phyloP scores from a whole-genome alignment of 345 rosid genomes.

The Eucalyptus erythrocorys region DNA sequence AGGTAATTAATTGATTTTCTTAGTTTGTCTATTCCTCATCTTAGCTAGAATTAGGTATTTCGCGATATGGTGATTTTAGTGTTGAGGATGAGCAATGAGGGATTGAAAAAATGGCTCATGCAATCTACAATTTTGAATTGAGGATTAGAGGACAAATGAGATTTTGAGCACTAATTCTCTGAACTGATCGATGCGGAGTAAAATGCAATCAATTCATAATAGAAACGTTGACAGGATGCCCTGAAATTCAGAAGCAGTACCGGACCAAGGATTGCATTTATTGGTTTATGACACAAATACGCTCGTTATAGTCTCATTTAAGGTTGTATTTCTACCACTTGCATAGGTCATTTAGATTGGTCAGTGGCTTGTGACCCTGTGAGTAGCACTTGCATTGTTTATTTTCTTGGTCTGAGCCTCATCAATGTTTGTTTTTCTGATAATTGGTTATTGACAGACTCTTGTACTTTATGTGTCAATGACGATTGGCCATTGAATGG shows the following conservation, averaged over 20 bases:
- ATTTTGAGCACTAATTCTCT: not conserved
- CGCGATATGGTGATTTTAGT: not conserved
- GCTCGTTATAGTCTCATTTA: not conserved
- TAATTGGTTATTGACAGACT: not conserved
- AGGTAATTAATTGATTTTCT: slow-evolving; percentile 26
- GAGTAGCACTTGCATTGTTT: not conserved
- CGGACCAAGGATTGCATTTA: not conserved
- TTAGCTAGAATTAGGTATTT: not conserved
- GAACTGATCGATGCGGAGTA: not conserved
- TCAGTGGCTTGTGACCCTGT: not conserved
- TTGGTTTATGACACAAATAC: not conserved
- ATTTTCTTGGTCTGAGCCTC: not conserved
- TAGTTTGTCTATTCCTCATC: not conserved
- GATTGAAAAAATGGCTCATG: not conserved
- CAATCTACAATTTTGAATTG: not conserved
- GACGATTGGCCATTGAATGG: not conserved
- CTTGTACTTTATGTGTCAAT: not conserved
- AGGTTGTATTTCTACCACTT: not conserved
- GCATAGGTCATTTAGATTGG: not conserved
- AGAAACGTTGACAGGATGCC: not conserved
- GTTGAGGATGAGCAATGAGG: not conserved
- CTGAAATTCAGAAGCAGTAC: not conserved
- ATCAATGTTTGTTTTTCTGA: not conserved
- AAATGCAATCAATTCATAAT: not conserved
- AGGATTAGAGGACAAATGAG: not conserved